phyloP scores from a whole-genome alignment of 225 moss, liverwort and hornwort genomes.

The Asterella californica region DNA sequence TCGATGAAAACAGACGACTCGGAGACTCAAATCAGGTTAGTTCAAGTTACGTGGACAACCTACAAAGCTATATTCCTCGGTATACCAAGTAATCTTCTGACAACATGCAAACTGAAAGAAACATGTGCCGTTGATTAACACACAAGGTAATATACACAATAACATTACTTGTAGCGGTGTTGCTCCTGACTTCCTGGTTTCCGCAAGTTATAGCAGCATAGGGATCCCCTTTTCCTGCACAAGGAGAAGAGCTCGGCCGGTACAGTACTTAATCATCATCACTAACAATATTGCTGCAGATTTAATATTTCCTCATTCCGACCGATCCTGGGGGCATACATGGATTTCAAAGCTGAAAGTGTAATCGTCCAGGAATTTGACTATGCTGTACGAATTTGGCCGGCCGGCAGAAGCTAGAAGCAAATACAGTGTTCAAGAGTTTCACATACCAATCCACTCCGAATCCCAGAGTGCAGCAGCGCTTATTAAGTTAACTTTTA shows the following conservation, averaged over 20 bases:
- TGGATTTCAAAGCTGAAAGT: not conserved
- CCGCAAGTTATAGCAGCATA: conserved; percentile 37
- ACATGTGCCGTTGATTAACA: not conserved
- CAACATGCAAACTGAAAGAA: not conserved
- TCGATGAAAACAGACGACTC: not conserved
- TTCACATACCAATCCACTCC: conserved; percentile 39
- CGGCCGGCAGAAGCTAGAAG: not conserved
- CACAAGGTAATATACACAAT: no score
- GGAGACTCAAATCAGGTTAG: not conserved
- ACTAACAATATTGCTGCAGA: not conserved
- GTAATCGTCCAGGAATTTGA: not conserved
- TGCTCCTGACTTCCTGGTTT: conserved; percentile 37
- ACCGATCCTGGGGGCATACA: no score
- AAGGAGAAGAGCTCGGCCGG: no score
- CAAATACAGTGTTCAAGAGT: not conserved
- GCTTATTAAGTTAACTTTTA: conserved; percentile 46
- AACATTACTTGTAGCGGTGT: conserved; percentile 40
- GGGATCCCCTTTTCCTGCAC: conserved; percentile 44
- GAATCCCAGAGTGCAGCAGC: conserved; percentile 48
- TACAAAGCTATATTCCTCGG: not conserved
- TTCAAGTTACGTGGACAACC: not conserved
- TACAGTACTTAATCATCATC: not conserved
- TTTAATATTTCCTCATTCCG: not conserved
- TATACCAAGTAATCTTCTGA: no score
- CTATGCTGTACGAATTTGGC: no score